phyloP scores from a whole-genome alignment of 2,329 filamentous ascomycete species.

The Fusarium sp. region DNA sequence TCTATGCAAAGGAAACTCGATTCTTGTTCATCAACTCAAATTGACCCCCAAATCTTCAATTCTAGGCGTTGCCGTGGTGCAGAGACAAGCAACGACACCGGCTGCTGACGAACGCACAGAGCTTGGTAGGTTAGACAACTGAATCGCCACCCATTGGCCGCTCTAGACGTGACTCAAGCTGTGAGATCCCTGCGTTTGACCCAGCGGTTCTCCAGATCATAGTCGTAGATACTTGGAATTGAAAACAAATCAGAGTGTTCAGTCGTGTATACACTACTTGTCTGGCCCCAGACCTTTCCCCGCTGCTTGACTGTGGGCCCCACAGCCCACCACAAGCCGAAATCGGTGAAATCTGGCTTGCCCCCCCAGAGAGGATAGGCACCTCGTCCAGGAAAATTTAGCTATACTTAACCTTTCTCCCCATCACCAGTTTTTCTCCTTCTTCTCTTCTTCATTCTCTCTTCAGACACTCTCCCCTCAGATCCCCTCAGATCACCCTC shows the following conservation, averaged over 20 bases:
- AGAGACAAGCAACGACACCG: slow-evolving; percentile 10
- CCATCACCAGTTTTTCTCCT: slow-evolving; percentile 22
- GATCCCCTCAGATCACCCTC: slow-evolving; percentile 20
- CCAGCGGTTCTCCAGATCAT: slow-evolving; percentile 19
- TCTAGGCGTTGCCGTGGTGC: slow-evolving; percentile 3
- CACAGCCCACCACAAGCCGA: slow-evolving; percentile 42
- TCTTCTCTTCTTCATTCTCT: slow-evolving; percentile 43
- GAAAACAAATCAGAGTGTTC: not conserved
- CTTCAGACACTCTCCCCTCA: slow-evolving; percentile 44
- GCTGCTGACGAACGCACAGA: slow-evolving; percentile 15
- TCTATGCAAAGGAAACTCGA: not conserved
- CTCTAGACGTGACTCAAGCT: slow-evolving; percentile 30
- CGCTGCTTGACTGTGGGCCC: slow-evolving; percentile 34
- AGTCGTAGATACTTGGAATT: slow-evolving; percentile 11
- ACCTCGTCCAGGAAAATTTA: slow-evolving; percentile 39
- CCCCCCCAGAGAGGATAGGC: slow-evolving; percentile 17
- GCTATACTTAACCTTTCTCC: slow-evolving; percentile 45
- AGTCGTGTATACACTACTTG: slow-evolving; percentile 20
- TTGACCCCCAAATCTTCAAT: not conserved
- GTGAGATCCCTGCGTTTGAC: slow-evolving; percentile 16
- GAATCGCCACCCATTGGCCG: slow-evolving; percentile 26
- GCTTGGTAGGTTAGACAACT: slow-evolving; percentile 25
- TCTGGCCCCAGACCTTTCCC: slow-evolving; percentile 35
- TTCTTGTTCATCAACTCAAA: not conserved
- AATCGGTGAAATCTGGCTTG: slow-evolving; percentile 36